Evolutionary conservation across 805 yeast genomes (phyloP), one percentile per base, ranked within the genome.

Genomic region (Hanseniaspora taiwanica): DNA sequence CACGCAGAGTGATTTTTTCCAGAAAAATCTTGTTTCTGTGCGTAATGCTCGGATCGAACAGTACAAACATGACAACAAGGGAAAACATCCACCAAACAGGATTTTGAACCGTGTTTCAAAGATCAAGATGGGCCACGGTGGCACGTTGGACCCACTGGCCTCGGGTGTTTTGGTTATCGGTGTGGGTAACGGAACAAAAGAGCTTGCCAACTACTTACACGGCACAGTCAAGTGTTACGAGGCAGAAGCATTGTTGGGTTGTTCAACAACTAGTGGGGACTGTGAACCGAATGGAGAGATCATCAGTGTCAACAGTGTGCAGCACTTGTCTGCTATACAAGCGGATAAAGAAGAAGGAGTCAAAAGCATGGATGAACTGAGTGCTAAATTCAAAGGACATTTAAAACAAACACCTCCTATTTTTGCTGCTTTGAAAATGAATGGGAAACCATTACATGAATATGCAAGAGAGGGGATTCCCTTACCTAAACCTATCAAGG

Each of bases 81-180:
- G 66, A 39, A 66, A 63, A 40, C 66, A 74, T 27, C 68, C 74
- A 35, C 68, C 71, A 44, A 69, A 72, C 40, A 71, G 72, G 43
- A 31, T 35, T 3, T 64, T 71, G 21, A 62, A 69, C 19, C 66
- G 66, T 24, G 63, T 72, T 3, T 49, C 62, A 5, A 78, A 77
- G 50, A 76, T 87, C 25, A 91, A 91, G 53, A 80, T 89, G 67
- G 99, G 99, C 1, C 99, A 91, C 58, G 99, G 98, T 16, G 99
- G 99, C 8, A 91, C 99, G 0, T 65, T 91, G 29, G 99, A 91
- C 53, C 96, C 97, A 0, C 61, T 83, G 34, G 99, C 99, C 0
- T 77, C 86, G n/a, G 99, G 99, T 9, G 87, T 89, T 1, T 59
- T 83, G 33, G 89, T 93, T 2, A 68, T 91, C 41, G 99, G 98